Evolutionary conservation across 2,329 filamentous ascomycete genomes (phyloP).

Genomic region (Ceratocystis colombiana): DNA sequence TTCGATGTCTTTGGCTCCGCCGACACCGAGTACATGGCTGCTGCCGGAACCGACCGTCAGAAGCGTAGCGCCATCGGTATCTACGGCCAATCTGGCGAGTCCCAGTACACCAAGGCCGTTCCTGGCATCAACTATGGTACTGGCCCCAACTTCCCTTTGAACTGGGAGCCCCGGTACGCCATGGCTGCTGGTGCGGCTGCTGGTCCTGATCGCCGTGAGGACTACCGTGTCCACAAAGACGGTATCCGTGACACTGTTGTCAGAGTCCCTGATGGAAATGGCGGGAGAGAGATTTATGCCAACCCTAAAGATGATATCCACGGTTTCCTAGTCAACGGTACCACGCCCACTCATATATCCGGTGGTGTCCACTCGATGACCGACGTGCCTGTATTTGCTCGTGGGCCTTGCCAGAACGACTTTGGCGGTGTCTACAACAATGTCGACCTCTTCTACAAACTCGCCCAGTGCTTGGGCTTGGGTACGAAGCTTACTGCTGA

Average conservation of each 20-base stretch:
- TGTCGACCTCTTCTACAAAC: constrained; percentile 65
- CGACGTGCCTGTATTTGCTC: constrained; percentile 67
- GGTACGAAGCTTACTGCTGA: constrained; percentile 27
- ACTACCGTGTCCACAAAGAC: constrained; percentile 59
- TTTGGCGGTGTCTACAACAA: constrained; percentile 64
- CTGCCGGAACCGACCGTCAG: constrained; percentile 53
- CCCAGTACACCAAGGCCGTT: constrained; percentile 57
- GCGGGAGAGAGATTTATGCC: constrained; percentile 42
- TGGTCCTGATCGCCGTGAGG: constrained; percentile 64
- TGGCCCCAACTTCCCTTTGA: constrained; percentile 65
- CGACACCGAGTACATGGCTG: constrained; percentile 65
- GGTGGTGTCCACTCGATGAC: constrained; percentile 69
- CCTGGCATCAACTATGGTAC: constrained; percentile 58
- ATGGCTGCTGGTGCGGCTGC: constrained; percentile 63
- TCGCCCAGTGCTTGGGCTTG: constrained; percentile 57
- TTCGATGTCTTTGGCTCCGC: constrained; percentile 79
- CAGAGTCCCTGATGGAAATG: constrained; percentile 41
- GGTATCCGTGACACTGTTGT: constrained; percentile 54
- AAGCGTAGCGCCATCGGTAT: constrained; percentile 67
- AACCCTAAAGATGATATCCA: constrained; percentile 55
- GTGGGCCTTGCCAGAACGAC: constrained; percentile 66
- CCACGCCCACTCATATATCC: constrained; percentile 50
- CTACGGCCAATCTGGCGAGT: constrained; percentile 65
- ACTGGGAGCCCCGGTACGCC: constrained; percentile 78
- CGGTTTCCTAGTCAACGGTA: constrained; percentile 68